Conservation (phyloP, 306 rosid genomes). For the Corylus heterophylla region DNA sequence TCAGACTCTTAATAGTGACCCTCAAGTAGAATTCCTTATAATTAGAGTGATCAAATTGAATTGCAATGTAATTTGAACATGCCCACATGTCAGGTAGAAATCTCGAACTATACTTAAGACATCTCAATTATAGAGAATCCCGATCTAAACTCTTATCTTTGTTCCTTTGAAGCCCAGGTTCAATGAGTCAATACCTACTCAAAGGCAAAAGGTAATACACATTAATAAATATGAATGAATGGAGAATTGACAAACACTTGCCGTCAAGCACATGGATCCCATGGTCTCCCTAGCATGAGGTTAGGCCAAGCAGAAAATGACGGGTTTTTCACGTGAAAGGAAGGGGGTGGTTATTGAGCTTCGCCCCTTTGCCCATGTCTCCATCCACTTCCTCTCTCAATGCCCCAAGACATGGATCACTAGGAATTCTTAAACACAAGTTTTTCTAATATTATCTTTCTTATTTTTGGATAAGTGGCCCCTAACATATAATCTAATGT, state of each 20-base stretch:
- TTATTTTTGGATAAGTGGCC: neutral
- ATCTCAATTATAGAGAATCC: too few relatives aligned
- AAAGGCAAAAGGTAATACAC: neutral
- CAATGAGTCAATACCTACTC: neutral
- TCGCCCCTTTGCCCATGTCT: neutral
- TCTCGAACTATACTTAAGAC: too few relatives aligned
- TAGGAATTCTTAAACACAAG: neutral
- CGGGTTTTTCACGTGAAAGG: constrained; percentile 42
- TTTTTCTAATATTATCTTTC: too few relatives aligned
- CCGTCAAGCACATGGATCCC: neutral
- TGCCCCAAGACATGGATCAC: neutral
- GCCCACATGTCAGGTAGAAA: too few relatives aligned
- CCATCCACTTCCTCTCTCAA: neutral
- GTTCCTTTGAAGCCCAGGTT: neutral
- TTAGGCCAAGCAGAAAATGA: constrained; percentile 55
- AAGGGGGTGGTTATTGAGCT: neutral
- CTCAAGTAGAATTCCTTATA: too few relatives aligned
- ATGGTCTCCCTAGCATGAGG: neutral
- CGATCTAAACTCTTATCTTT: too few relatives aligned
- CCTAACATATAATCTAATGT: neutral
- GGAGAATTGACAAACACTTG: neutral
- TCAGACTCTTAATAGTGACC: too few relatives aligned
- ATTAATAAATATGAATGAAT: neutral
- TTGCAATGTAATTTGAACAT: too few relatives aligned
- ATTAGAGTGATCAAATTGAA: too few relatives aligned